phyloP scores from a whole-genome alignment of 441 rosid species.

The Eruca vesicaria region DNA sequence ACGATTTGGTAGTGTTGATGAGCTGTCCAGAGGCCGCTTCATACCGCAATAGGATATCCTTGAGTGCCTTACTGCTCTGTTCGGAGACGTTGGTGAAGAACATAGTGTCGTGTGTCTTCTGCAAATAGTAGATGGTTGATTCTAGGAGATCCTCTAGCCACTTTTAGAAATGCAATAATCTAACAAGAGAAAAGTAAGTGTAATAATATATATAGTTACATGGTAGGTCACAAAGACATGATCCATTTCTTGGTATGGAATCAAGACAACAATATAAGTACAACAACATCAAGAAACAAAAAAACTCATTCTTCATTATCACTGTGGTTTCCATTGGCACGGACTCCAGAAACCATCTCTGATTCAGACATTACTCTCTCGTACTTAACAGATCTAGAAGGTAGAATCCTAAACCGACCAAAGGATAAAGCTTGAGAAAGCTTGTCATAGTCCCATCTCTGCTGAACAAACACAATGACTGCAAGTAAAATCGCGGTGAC shows the following conservation, averaged over 20 bases:
- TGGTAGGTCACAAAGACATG: constrained; percentile 18
- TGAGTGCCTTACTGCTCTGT: no score
- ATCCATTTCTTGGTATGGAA: constrained; percentile 3
- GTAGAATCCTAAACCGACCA: constrained; percentile 58
- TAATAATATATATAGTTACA: constrained; percentile 27
- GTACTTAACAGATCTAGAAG: constrained; percentile 53
- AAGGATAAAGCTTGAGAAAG: constrained; percentile 51
- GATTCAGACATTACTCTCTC: constrained; percentile 74
- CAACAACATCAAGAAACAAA: constrained; percentile 5
- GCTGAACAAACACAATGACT: constrained; percentile 56
- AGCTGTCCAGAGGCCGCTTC: no score
- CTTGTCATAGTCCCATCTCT: constrained; percentile 75
- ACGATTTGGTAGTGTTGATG: no score
- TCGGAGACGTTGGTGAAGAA: no score
- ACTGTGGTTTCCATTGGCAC: constrained; percentile 35
- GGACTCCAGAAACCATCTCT: constrained; percentile 52
- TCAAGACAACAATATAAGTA: constrained; percentile 4
- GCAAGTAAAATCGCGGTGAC: constrained; percentile 57
- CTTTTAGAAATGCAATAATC: no score
- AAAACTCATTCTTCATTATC: constrained; percentile 50
- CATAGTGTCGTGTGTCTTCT: no score
- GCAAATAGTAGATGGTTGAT: no score
- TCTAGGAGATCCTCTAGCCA: no score
- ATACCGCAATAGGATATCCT: no score
- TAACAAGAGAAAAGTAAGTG: neutral